Evolutionary conservation across 2,329 filamentous ascomycete genomes (phyloP), one percentile per base, ranked within the genome.

Genomic region (Xylaria sp.): DNA sequence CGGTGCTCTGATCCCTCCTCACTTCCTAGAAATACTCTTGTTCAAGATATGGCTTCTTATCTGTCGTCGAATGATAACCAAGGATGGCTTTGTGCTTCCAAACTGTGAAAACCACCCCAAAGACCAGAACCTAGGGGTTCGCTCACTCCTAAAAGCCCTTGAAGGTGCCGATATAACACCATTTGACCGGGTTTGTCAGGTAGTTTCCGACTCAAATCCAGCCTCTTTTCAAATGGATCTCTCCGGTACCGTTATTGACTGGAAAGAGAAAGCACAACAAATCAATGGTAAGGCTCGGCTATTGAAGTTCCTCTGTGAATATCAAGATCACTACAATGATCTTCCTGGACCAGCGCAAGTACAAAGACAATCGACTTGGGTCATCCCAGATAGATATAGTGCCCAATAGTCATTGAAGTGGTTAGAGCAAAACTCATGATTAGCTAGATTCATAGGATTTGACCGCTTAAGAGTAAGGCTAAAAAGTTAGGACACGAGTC

Each of bases 251-350:
- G n/a, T n/a, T n/a, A n/a, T n/a, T n/a, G n/a, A n/a, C 11, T 53
- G 46, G 54, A 17, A 12, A 7, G n/a, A 9, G 40, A 42, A 33
- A 8, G 28, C 7, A 2, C 6, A 9, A 4, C 43, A 28, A 21
- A 33, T 17, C 6, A 46, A 19, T 17, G 47, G 40, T 15, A 46
- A 61, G 15, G 37, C 31, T 12, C 37, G 17, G 5, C 51, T 63
- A 14, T 6, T 63, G 15, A 23, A 19, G 15, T 33, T 56, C 11
- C 15, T 60, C 17, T 8, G 11, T 21, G 23, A 55, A 3, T 60
- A 60, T 35, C 61, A 63, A 23, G 43, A 51, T 1, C n/a, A 2
- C n/a, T 40, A 42, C 17, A 21, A 51, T 7, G 56, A 63, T 43
- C 60, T 63, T 11, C 50, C 56, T 1, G 51, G 50, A 3, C 50